Conservation (phyloP, 139 green algal species). For the Haematococcus lacustris region DNA sequence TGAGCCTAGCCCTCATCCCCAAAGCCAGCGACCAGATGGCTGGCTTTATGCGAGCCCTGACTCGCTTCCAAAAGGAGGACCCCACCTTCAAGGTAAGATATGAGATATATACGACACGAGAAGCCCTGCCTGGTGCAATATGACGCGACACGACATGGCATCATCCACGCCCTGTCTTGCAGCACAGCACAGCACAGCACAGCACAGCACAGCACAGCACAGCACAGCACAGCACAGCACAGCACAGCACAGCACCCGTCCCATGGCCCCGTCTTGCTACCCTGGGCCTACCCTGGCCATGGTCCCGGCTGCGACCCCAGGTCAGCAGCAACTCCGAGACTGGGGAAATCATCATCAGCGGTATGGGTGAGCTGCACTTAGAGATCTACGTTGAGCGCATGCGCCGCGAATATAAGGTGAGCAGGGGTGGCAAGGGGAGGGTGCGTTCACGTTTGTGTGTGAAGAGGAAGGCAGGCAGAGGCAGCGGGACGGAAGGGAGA, state of each 20-base stretch:
- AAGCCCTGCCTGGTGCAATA: no score
- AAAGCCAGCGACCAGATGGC: constrained; percentile 56
- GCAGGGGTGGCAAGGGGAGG: constrained; percentile 36
- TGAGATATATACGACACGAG: no score
- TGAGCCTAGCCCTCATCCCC: constrained; percentile 89
- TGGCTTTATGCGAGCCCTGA: constrained; percentile 68
- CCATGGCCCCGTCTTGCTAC: no score
- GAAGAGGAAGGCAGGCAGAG: neutral
- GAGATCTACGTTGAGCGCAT: constrained; percentile 98
- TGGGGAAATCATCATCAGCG: constrained; percentile 85
- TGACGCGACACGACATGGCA: no score
- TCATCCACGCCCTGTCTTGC: no score
- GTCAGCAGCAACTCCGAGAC: constrained; percentile 60
- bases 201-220: no score
- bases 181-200: no score
- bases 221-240: no score
- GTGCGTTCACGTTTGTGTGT: neutral
- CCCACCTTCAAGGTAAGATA: constrained; percentile 98
- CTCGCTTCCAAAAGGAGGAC: constrained; percentile 90
- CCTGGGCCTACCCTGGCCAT: no score
- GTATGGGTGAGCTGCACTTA: constrained; percentile 97
- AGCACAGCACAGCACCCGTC: no score
- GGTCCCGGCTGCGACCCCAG: no score
- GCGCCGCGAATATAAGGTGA: constrained; percentile 92
- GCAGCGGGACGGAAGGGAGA: no score